Base-by-base conservation (phyloP, 257 asterid genomes). In the Ocimum tenuiflorum region DNA sequence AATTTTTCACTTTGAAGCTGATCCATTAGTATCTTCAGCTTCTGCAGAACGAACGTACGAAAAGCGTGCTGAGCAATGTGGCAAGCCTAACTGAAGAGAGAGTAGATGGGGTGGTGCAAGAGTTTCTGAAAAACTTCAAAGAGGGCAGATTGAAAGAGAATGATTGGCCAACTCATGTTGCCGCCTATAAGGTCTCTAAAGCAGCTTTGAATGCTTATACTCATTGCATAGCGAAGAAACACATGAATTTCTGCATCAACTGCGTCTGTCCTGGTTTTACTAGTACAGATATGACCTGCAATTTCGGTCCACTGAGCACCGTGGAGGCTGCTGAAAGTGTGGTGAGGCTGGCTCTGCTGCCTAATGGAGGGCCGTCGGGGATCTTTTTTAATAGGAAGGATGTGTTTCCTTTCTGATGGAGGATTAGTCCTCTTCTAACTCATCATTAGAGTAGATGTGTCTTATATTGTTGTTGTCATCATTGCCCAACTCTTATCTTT, bases 131-230 rank as follows among this genome's bases (percentile, higher is more conserved):
- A 8, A 68, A 76, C 70, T 72, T 79, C 49, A 59, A 68, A 58
- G 76, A 75, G 10, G 81, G 80, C 4, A n/a, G 72, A 1, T 2
- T 71, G 41, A 64, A 77, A 64, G 73, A 73, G 29, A 79, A 73
- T 3, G 74, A 71, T 6, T 86, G 89, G 88, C 84, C 89, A 0
- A 9, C 68, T 50, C 59, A 57, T 2, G 0, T 52, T 29, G 48
- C 85, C 6, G 81, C 86, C 6, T 86, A 86, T 15, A 70, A 69
- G 24, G 52, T 83, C 27, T 73, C 88, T 10, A 86, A 86, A 76
- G 81, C 82, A 57, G 80, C 85, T 6, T 7, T 83, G 73, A 83
- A 73, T 68, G 85, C 84, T 0, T 81, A 81, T 53, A 73, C 92
- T 1, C 65, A 73, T 57, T 22, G 71, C 15, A 7, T 71, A 14